Evolutionary conservation across 176 grass and related monocot species (phyloP), one percentile per base, ranked within the genome.

Genomic region (Carex cristatella): DNA sequence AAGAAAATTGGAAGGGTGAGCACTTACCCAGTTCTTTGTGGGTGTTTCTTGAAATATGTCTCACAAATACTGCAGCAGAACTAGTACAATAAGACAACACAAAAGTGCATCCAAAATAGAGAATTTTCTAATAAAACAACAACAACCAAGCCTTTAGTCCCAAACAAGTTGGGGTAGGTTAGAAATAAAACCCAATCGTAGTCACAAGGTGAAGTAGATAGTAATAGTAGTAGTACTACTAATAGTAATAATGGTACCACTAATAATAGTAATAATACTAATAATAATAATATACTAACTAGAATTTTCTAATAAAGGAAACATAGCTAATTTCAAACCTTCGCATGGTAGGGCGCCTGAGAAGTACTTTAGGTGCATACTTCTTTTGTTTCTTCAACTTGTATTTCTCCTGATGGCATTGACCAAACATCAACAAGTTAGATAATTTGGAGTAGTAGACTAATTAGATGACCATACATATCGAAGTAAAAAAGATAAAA

Each of bases 351-450:
- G 96, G 93, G 15, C 90, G 93, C 49, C 91, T 89, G 42, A 99
- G 55, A 67, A 99, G 96, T 58, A 99, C 96, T 83, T 99, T 99
- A 53, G 93, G 93, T 8, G 91, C 96, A 54, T 99, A 94, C 86
- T 99, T 99, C 90, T 99, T 99, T 70, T 99, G 96, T 91, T 99
- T 99, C 84, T 99, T 99, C 28, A 92, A 79, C 67, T 95, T 99
- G 88, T 99, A 99, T 85, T 99, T 99, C 88, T 98, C 93, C 95
- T 98, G 84, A 66, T 15, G 12, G 18, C 38, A 86, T 33, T 7
- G 14, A 61, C 28, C 1, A 76, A 84, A 4, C 0, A 84, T 85
- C 71, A 83, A 70, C 48, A 65, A 12, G 55, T 68, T 51, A 63
- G 23, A 14, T 37, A 32, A 68, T 31, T 56, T 83, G 9, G 23